Evolutionary conservation across 306 rosid genomes (phyloP).

Genomic region (Pyrus betulifolia): DNA sequence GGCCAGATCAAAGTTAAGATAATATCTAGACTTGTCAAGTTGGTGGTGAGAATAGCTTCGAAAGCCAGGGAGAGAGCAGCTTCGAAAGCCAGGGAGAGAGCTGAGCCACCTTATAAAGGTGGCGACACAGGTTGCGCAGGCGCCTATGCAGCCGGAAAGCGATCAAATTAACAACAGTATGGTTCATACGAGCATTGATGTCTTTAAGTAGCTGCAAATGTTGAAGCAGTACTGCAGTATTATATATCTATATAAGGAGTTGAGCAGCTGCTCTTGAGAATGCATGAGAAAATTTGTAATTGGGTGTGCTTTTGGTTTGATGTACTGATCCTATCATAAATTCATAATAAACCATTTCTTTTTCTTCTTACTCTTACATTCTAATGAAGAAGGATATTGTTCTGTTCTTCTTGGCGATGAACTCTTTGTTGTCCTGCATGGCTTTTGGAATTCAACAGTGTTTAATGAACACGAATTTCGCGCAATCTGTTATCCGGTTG

Average conservation of each 20-base stretch:
- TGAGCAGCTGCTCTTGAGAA: not conserved
- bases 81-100: conserved; percentile 25
- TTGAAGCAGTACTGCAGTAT: not conserved
- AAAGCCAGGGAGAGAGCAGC: conserved; percentile 23
- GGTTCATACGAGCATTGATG: not conserved
- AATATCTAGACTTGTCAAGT: conserved; percentile 14
- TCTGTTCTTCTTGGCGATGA: not conserved
- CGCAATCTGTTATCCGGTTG: not conserved
- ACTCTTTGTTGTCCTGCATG: not conserved
- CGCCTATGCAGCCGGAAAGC: not conserved
- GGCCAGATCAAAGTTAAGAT: conserved; percentile 59
- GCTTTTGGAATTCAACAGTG: not conserved
- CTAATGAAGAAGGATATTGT: not conserved
- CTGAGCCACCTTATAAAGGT: conserved; percentile 10
- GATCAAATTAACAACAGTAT: not conserved
- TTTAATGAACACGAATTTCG: not conserved
- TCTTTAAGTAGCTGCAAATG: not conserved
- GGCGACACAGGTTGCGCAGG: not conserved
- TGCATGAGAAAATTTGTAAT: not conserved
- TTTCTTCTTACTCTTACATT: not conserved
- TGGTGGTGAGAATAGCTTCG: conserved; percentile 9
- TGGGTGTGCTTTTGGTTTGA: not conserved
- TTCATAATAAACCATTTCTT: not conserved
- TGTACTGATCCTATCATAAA: not conserved
- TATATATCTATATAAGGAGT: no score